These are phyloP conservation scores for Orobanche coerulescens DNA, from an alignment of 257 asterid species.

Conservation along the genomic window DNA sequence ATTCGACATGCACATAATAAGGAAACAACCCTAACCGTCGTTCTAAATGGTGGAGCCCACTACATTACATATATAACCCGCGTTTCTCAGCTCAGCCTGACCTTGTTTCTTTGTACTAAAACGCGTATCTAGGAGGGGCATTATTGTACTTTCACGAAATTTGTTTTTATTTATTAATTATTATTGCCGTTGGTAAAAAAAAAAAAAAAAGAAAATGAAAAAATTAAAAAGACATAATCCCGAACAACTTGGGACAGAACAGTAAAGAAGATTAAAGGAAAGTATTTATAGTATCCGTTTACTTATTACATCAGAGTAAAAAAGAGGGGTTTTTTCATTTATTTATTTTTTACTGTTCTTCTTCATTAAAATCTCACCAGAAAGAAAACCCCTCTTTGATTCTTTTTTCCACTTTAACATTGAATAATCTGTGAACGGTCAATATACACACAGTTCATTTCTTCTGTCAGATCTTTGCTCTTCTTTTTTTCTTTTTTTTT, in stretches of 20 bases:
- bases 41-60: slow-evolving; percentile 33
- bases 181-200: background rate
- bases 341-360: too few relatives aligned
- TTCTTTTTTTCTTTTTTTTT: background rate
- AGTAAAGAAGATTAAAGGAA: slow-evolving; percentile 3
- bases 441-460: slow-evolving; percentile 22
- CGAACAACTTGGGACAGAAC: slow-evolving; percentile 52
- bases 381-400: slow-evolving; percentile 24
- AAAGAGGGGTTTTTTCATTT: slow-evolving; percentile 23
- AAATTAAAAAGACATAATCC: slow-evolving; percentile 45
- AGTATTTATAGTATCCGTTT: slow-evolving; percentile 17
- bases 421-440: slow-evolving; percentile 32
- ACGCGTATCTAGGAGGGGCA: slow-evolving; percentile 32
- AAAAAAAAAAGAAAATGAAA: background rate
- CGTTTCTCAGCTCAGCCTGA: slow-evolving; percentile 24
- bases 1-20: background rate
- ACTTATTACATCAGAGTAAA: slow-evolving; percentile 27
- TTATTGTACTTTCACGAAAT: slow-evolving; percentile 22
- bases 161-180: slow-evolving; percentile 8
- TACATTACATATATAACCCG: slow-evolving; percentile 16
- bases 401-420: slow-evolving; percentile 30
- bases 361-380: slow-evolving; percentile 17
- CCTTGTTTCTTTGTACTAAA: slow-evolving; percentile 30
- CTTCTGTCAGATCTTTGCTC: slow-evolving; percentile 41
- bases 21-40: slow-evolving; percentile 17